These are phyloP conservation scores for Arthrobotrys sinensis DNA, from an alignment of 2,329 filamentous ascomycete genomes.

Conservation along the genomic window DNA sequence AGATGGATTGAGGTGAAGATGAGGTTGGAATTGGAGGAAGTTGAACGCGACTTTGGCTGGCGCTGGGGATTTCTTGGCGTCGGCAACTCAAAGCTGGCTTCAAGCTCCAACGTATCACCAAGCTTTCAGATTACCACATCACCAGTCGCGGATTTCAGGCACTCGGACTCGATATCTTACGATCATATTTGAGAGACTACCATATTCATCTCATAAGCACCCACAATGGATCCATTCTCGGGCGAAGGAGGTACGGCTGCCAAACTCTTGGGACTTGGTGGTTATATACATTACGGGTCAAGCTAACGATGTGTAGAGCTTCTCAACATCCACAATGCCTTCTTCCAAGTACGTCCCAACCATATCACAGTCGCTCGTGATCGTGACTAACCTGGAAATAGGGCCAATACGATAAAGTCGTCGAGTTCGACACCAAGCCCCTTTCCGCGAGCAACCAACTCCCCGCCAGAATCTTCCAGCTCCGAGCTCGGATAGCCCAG, in stretches of 20 bases:
- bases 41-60: constrained; percentile 55
- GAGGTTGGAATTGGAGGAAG: constrained; percentile 11
- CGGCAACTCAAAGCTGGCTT: constrained; percentile 61
- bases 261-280: not conserved
- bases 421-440: constrained; percentile 85
- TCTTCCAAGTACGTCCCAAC: constrained; percentile 71
- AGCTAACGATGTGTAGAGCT: constrained; percentile 70
- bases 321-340: constrained; percentile 80
- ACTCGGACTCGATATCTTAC: constrained; percentile 7
- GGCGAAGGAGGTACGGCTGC: constrained; percentile 72
- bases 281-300: not conserved
- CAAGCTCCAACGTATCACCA: constrained; percentile 48
- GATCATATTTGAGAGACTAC: not conserved
- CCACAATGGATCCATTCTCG: constrained; percentile 78
- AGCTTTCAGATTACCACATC: constrained; percentile 35
- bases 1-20: constrained; percentile 31
- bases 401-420: constrained; percentile 87
- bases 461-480: constrained; percentile 81
- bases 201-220: constrained; percentile 4
- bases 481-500: constrained; percentile 86
- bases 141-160: constrained; percentile 8
- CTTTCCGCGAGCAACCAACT: constrained; percentile 85
- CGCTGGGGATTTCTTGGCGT: constrained; percentile 53
- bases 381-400: constrained; percentile 25
- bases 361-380: not conserved